Evolutionary conservation across 1,139 yeast species (phyloP), one percentile per base, ranked within the genome.

Genomic region (Suhomyces atakaporum): DNA sequence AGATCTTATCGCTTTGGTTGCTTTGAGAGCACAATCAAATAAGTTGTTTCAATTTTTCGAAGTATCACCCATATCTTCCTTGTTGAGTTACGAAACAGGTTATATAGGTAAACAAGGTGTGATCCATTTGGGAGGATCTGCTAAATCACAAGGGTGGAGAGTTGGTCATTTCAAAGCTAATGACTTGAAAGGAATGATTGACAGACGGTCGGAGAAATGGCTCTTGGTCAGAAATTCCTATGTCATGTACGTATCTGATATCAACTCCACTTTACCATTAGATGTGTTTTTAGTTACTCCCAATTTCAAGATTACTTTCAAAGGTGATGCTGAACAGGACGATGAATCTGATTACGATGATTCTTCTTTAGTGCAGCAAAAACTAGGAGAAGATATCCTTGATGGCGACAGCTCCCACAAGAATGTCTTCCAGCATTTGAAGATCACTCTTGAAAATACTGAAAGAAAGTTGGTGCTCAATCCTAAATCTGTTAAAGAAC

Each of bases 181-280:
- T 46, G 97, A 88, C 53, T 68, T 88, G 49, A 79, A 77, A 49
- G 88, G 84, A 21, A 88, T 89, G 95, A 83, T 88, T 38, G 82
- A 81, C 48, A 80, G 98, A 59, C 90, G 95, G 48, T 82, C 92
- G 1, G 84, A 83, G 35, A 92, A 92, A 56, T 94, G 99, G 99
- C 79, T 88, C 47, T 66, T 92, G 45, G 78, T 92, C 2, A 75
- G 97, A 42, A 84, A 81, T 52, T 83, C 96, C 2, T 94, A 88
- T 52, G 71, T 94, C 31, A 78, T 86, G 63, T 86, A 86, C 55
- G 96, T 90, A 2, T 80, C 94, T 2, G 89, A 87, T 52, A 83
- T 90, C 41, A 79, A 82, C 48, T 84, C 95, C 3, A 87, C 97
- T 0, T 79, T 89, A 0, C 95, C 96, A 1, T 68, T 88, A 36